A percentile compares a stretch with the other conserved stretches of the same genome.
These are phyloP conservation scores for Oryza meyeriana DNA, from an alignment of 176 grass and related monocot species.

Conservation along the genomic window DNA sequence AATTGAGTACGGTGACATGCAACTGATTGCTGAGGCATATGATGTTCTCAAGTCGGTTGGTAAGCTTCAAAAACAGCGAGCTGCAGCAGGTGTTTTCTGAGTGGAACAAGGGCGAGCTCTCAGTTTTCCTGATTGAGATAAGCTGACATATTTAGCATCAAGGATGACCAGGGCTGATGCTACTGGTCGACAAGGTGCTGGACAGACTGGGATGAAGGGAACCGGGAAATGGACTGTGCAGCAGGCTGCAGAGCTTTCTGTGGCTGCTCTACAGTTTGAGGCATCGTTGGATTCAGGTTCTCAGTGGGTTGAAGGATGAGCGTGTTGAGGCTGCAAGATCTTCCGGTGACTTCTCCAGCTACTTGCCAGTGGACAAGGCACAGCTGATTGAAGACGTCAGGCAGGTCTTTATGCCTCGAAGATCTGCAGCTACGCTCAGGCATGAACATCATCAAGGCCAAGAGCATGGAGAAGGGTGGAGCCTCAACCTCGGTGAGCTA, in stretches of 20 bases:
- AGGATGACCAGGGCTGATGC: conserved; percentile 67
- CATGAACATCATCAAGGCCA: conserved; percentile 84
- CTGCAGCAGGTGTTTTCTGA: conserved; percentile 77
- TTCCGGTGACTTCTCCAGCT: conserved; percentile 51
- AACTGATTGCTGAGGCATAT: conserved; percentile 75
- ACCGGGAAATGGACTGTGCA: conserved; percentile 86
- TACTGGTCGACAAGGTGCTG: conserved; percentile 82
- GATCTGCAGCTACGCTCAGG: conserved; percentile 85
- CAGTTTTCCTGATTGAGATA: conserved; percentile 86
- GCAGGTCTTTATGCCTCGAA: conserved; percentile 66
- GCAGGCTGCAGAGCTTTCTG: conserved; percentile 76
- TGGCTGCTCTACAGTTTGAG: conserved; percentile 73
- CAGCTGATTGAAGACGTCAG: conserved; percentile 78
- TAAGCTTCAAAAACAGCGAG: conserved; percentile 69
- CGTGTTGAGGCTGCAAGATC: conserved; percentile 54
- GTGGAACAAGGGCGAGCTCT: conserved; percentile 92
- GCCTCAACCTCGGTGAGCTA: conserved; percentile 72
- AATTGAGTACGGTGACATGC: conserved; percentile 85
- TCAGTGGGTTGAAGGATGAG: conserved; percentile 73
- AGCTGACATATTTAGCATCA: conserved; percentile 73
- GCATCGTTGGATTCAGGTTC: conserved; percentile 83
- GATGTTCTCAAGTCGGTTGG: conserved; percentile 76
- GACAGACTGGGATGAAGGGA: conserved; percentile 86
- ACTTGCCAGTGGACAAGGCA: conserved; percentile 55
- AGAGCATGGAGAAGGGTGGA: conserved; percentile 69